Conservation (phyloP, 805 yeast genomes). For the Monosporozyma solicola region DNA sequence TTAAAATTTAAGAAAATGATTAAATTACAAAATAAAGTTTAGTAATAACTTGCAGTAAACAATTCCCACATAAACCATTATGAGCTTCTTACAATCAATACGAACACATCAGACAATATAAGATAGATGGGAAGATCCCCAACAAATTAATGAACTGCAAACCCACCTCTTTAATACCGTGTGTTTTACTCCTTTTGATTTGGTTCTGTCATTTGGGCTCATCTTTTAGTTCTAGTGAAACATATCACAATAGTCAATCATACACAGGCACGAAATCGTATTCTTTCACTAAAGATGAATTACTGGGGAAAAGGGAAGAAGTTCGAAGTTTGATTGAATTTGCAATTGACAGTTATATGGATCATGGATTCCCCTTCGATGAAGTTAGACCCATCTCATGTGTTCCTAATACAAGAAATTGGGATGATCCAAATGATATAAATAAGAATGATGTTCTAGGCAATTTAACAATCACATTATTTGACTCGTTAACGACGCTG, state of each 20-base stretch:
- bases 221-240: neutral
- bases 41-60: neutral
- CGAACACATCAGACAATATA: too few species aligned
- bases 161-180: neutral
- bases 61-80: neutral
- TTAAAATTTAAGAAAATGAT: neutral
- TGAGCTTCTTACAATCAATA: too few species aligned
- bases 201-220: neutral
- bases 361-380: constrained; percentile 69
- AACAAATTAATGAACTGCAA: neutral
- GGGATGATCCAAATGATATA: constrained; percentile 41
- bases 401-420: constrained; percentile 56
- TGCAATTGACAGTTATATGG: constrained; percentile 65
- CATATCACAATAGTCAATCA: neutral
- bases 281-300: constrained; percentile 26
- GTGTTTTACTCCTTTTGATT: neutral
- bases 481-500: constrained; percentile 74
- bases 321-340: constrained; percentile 56
- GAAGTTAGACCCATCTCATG: constrained; percentile 74
- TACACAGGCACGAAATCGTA: neutral
- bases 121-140: neutral
- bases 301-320: constrained; percentile 32
- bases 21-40: too few species aligned
- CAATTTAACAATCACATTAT: constrained; percentile 64
- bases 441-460: constrained; percentile 79